Conservation (phyloP, 176 grass and related monocot species). For the Tuctoria greenei region DNA sequence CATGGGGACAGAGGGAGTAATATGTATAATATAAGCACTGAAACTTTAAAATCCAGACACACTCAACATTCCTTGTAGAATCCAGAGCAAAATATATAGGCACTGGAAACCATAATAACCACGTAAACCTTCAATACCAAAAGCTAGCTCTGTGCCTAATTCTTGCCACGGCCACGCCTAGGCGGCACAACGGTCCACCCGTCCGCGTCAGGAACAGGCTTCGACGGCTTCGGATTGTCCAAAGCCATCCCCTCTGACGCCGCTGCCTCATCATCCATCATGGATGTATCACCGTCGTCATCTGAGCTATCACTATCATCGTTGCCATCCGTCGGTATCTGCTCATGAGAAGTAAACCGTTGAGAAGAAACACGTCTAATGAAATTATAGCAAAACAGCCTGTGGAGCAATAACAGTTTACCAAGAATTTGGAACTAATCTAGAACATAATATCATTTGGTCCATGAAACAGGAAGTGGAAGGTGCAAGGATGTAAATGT, state of each 20-base stretch:
- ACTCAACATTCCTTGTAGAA: background rate
- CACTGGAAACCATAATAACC: background rate
- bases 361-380: background rate
- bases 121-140: background rate
- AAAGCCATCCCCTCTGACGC: slow-evolving; percentile 34
- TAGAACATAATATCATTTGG: background rate
- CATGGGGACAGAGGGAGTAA: too few species aligned
- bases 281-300: slow-evolving; percentile 29
- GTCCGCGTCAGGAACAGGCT: slow-evolving; percentile 54
- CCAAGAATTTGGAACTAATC: background rate
- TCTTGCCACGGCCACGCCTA: slow-evolving; percentile 45
- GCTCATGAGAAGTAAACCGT: slow-evolving; percentile 20
- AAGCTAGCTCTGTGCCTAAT: slow-evolving; percentile 3
- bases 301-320: slow-evolving; percentile 54
- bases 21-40: background rate
- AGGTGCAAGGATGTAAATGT: background rate
- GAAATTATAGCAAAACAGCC: background rate
- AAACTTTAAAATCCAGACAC: background rate
- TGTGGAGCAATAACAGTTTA: background rate
- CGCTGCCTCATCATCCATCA: slow-evolving; percentile 42
- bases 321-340: slow-evolving; percentile 39
- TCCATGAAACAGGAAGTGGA: background rate
- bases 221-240: slow-evolving; percentile 46
- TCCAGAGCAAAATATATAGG: background rate
- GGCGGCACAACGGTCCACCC: slow-evolving; percentile 79